A percentile compares a stretch with the other conserved stretches of the same genome.
Evolutionary conservation across 495 filamentous ascomycete species (phyloP).

Genomic region (Aspergillus biplanus): DNA sequence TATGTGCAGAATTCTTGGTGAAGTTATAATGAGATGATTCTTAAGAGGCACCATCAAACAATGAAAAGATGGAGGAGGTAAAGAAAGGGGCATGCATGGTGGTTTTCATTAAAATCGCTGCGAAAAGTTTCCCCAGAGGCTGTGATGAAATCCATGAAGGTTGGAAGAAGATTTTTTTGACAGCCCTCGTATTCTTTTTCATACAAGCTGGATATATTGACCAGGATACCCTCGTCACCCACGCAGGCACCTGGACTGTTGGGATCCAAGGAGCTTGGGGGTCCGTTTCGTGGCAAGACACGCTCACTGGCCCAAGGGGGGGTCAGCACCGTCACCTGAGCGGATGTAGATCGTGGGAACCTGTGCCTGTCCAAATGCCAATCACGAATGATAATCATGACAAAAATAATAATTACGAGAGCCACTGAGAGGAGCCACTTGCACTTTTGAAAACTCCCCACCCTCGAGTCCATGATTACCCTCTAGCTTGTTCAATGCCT

Average conservation of each 20-base stretch:
- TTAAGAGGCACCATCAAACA: background rate
- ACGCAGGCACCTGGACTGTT: slow-evolving; percentile 30
- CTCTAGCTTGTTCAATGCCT: slow-evolving; percentile 6
- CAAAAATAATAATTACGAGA: background rate
- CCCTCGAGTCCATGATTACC: slow-evolving; percentile 11
- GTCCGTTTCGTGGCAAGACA: slow-evolving; percentile 11
- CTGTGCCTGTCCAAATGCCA: background rate
- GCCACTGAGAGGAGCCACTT: background rate
- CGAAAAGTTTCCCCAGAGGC: no score
- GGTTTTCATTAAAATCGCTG: no score
- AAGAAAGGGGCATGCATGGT: no score
- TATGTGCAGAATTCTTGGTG: background rate
- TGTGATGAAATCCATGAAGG: background rate
- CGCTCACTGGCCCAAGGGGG: slow-evolving; percentile 12
- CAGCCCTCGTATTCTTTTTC: slow-evolving; percentile 6
- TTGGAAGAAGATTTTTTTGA: background rate
- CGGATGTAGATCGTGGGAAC: slow-evolving; percentile 21
- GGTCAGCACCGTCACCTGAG: slow-evolving; percentile 18
- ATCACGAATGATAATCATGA: background rate
- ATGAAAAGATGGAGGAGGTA: background rate
- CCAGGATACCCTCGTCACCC: slow-evolving; percentile 30
- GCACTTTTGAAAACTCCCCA: background rate
- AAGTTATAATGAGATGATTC: background rate
- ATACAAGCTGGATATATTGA: slow-evolving; percentile 6
- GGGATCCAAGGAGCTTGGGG: slow-evolving; percentile 11